Percentiles rank a stretch among this genome's conserved stretches.
Conservation (phyloP, 345 rosid genomes). For the Iberis pinnata region DNA sequence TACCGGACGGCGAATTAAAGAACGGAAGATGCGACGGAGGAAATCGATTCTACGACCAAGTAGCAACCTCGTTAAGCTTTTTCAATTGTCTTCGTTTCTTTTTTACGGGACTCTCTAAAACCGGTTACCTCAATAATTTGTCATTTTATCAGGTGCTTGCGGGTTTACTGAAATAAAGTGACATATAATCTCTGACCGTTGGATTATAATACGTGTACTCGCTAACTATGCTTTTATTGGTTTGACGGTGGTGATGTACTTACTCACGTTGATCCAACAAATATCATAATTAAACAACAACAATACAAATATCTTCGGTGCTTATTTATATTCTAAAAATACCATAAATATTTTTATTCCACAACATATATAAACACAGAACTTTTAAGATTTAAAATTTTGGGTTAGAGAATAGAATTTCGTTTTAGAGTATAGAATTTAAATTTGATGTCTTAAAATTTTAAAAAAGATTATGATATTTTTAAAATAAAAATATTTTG, state of each 20-base stretch:
- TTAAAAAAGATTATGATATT: no score
- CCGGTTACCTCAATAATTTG: no score
- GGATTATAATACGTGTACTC: background rate
- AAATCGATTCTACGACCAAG: constrained; percentile 18
- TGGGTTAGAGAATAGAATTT: no score
- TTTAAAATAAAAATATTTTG: no score
- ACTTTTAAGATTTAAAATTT: no score
- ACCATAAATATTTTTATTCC: no score
- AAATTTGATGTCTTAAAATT: no score
- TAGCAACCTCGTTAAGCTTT: no score
- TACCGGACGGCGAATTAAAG: constrained; percentile 35
- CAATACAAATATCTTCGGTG: background rate
- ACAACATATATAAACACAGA: no score
- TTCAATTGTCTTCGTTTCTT: constrained; percentile 5
- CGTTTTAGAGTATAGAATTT: no score
- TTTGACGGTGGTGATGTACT: background rate
- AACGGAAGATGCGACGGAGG: constrained; percentile 12
- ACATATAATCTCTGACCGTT: background rate
- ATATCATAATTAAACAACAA: constrained; percentile 1
- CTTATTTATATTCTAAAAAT: no score
- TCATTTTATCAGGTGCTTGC: background rate
- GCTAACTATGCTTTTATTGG: background rate
- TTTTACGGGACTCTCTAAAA: no score
- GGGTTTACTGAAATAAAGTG: background rate
- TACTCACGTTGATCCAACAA: constrained; percentile 3